Evolutionary conservation across 805 yeast species (phyloP).

Genomic region (Metschnikowia vanudenii): DNA sequence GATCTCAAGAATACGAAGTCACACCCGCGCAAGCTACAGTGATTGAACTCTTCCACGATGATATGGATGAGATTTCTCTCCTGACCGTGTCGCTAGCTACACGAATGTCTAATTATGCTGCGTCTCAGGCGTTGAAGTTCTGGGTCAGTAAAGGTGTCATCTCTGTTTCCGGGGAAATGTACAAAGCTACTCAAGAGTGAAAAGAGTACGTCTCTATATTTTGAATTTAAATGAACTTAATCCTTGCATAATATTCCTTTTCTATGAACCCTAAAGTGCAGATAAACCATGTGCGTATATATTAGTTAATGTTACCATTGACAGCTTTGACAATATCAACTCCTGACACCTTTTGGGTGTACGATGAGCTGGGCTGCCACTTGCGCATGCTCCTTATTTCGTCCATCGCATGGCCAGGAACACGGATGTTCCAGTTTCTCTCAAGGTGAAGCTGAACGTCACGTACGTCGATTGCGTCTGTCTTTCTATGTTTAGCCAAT

Average conservation of each 20-base stretch:
- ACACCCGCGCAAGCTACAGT: constrained; percentile 71
- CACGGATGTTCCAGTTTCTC: constrained; percentile 89
- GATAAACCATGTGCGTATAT: not conserved
- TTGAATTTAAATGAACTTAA: not conserved
- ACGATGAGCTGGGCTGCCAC: constrained; percentile 62
- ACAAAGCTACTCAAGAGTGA: constrained; percentile 3
- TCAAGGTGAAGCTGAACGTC: constrained; percentile 92
- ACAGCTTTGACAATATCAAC: constrained; percentile 64
- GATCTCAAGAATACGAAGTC: constrained; percentile 43
- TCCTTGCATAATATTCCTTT: not conserved
- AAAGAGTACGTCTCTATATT: not conserved
- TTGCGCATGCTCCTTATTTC: constrained; percentile 78
- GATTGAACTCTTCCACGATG: constrained; percentile 46
- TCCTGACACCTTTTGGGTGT: constrained; percentile 68
- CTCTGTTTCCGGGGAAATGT: constrained; percentile 5
- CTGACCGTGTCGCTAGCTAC: constrained; percentile 21
- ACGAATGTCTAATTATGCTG: constrained; percentile 23
- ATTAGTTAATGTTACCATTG: constrained; percentile 41
- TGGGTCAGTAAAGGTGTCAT: constrained; percentile 69
- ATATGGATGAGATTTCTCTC: constrained; percentile 31
- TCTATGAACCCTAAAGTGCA: not conserved
- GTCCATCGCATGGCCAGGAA: constrained; percentile 92
- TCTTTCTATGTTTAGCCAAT: constrained; percentile 89
- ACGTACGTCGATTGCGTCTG: constrained; percentile 79
- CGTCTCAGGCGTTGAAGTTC: constrained; percentile 39